Evolutionary conservation across 164 flowering plant species (phyloP), one percentile per base, ranked within the genome.

Genomic region (Houttuynia cordata): DNA sequence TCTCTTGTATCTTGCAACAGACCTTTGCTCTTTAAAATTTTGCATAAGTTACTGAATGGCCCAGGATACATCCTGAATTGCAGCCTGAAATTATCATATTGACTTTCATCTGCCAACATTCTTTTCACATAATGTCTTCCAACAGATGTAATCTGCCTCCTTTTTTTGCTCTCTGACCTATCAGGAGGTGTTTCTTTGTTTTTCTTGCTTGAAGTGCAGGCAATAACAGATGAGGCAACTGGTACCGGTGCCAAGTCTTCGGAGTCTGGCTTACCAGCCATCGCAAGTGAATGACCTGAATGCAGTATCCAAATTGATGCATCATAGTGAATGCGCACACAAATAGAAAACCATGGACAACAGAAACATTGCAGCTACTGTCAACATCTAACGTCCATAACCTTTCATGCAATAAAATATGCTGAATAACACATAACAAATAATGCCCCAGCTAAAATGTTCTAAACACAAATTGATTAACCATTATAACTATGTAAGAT

Each of bases 31-130:
- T 42, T 42, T 18, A 64, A 51, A 37, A 50, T n/a, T 18, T 57
- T n/a, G 51, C 62, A 64, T 51, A 57, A 51, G 20, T 63, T 63
- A 7, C 19, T 34, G 51, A 57, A 64, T 18, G 47, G 25, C n/a
- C 24, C 24, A 24, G 51, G 50, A n/a, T 50, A 54, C 67, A 64
- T 64, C 59, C 59, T 17, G 24, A 25, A 57, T 24, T 45, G 49
- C 17, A 45, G 49, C 49, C 49, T 45, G 17, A 45, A 45, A 45
- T 10, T 12, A 45, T 45, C 15, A 45, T 10, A 17, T 45, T 45
- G 49, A 8, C 49, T 45, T 45, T 45, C 49, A 45, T 45, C 49
- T 45, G 49, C 17, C 12, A 45, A 17, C 2, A 45, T 45, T 12
- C 49, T 45, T 45, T 45, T 3, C 3, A 45, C 12, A 45, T 12